Percentiles rank a stretch among this genome's conserved stretches.
Evolutionary conservation across 768 basidiomycete species (phyloP).

Genomic region (Boletus rubropictus): DNA sequence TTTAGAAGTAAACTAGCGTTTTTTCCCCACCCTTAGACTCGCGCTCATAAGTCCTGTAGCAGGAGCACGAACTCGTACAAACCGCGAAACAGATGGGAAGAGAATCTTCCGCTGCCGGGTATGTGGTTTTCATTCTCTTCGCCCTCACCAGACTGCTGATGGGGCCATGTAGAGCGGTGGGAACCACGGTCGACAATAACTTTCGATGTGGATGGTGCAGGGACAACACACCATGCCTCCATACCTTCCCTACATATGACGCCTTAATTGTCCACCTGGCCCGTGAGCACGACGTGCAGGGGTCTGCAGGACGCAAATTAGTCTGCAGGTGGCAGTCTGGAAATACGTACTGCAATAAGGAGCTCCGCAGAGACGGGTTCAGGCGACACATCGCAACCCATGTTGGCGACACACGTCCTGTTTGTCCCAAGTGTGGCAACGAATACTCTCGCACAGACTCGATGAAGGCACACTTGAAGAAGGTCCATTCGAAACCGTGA

Average conservation of each 20-base stretch:
- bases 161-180: not conserved
- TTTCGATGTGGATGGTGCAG: conserved; percentile 6
- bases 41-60: not conserved
- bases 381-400: too few relatives aligned
- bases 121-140: not conserved
- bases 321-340: conserved; percentile 1
- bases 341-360: not conserved
- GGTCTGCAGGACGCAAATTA: not conserved
- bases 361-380: not conserved
- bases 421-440: conserved; percentile 1
- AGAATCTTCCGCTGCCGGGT: not conserved
- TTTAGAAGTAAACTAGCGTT: not conserved
- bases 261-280: conserved; percentile 4
- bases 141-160: not conserved
- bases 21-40: too few relatives aligned
- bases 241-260: not conserved
- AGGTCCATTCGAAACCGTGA: not conserved
- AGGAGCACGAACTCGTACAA: not conserved
- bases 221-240: not conserved
- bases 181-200: not conserved
- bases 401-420: not conserved
- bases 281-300: not conserved
- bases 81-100: not conserved
- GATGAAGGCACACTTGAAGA: not conserved
- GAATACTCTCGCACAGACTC: conserved; percentile 5